Base-by-base conservation (phyloP, 2,329 filamentous ascomycete species). In the Hypoxylon sp. region DNA sequence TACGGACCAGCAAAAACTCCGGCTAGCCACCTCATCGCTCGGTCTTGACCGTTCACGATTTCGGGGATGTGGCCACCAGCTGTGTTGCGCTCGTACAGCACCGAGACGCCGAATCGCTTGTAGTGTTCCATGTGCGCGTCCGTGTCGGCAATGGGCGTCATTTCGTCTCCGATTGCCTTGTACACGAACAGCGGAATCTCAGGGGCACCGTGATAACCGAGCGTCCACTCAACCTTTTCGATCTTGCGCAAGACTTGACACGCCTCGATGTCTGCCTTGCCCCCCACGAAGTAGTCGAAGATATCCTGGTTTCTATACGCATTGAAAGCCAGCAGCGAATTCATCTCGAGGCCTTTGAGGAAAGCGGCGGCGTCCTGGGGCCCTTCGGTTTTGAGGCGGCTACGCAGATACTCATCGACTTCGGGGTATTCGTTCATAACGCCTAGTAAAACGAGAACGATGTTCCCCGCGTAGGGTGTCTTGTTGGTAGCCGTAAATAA, bases 161-260 rank as follows among this genome's bases (percentile, higher is more conserved):
- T 72, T 55, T 84, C 78, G 37, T 86, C 83, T 2, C 69, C 61
- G 17, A 80, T 76, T 0, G 82, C 80, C 63, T 85, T 85, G 71
- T 85, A 85, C 2, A 83, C 70, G 62, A 82, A 82, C 6, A 85
- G 54, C 0, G 84, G 83, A 70, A 84, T 81, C 10, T 73, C 62
- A 0, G 83, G 84, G 0, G 77, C 71, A 1, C 78, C 79, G 51
- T 80, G 77, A 26, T 71, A 60, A 1, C 77, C 72, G 32, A 69
- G 54, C 32, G 68, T 67, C 32, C 75, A 68, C 55, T 72, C 74
- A 13, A 74, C 70, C 0, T 71, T 46, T 26, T 76, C 70, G 20
- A 77, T 74, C 4, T 75, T 64, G 0, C 66, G 55, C 19, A 67
- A 62, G 2, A 60, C 69, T 17, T 62, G 72, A 20, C 51, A 69